phyloP scores from a whole-genome alignment of 305 asterid species.

The Stenogyne calaminthoides region DNA sequence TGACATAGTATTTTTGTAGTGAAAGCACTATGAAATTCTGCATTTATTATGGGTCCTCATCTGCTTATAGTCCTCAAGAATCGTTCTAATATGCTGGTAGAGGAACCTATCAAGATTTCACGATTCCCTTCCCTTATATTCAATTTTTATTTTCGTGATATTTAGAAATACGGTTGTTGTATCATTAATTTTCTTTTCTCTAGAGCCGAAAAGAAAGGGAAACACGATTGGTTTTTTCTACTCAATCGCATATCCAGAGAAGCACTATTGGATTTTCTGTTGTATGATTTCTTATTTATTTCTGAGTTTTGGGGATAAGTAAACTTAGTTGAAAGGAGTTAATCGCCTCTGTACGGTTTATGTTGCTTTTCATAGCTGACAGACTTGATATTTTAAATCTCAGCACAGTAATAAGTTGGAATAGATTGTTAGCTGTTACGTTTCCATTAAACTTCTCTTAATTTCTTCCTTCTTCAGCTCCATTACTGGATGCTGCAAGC shows the following conservation, averaged over 20 bases:
- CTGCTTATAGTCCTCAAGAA: neutral
- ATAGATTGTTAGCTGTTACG: slow-evolving; percentile 1
- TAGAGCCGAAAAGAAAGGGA: neutral
- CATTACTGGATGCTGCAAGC: slow-evolving; percentile 82
- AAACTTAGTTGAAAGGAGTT: neutral
- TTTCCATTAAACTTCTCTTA: neutral
- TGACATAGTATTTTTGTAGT: neutral
- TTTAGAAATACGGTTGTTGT: neutral
- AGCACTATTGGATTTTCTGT: slow-evolving; percentile 1
- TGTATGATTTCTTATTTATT: neutral
- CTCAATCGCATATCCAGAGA: slow-evolving; percentile 1
- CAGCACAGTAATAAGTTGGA: neutral
- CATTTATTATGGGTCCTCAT: neutral
- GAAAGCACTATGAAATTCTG: neutral
- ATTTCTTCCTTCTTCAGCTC: slow-evolving; percentile 53
- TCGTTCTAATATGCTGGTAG: neutral
- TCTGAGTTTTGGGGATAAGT: neutral
- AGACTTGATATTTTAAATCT: neutral
- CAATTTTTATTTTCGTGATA: neutral
- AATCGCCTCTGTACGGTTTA: neutral
- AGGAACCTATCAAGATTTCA: neutral
- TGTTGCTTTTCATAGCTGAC: slow-evolving; percentile 23
- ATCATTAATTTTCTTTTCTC: neutral
- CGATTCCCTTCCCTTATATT: neutral
- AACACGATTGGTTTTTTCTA: neutral